phyloP scores from a whole-genome alignment of 139 green algal genomes.

The Nannochloris sp. region DNA sequence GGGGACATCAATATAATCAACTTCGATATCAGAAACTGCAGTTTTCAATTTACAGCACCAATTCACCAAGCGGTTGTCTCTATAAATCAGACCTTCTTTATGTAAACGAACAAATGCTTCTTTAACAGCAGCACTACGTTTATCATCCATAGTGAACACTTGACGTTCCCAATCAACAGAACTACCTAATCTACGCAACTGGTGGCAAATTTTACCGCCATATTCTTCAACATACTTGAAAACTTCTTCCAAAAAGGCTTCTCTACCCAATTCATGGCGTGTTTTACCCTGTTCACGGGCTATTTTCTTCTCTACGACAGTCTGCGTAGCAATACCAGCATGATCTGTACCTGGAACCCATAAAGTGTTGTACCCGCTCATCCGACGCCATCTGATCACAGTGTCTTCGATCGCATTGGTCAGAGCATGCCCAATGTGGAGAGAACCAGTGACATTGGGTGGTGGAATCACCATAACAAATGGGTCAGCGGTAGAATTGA shows the following conservation, averaged over 20 bases:
- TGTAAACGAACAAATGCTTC: conserved; percentile 74
- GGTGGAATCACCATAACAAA: conserved; percentile 98
- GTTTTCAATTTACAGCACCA: conserved; percentile 90
- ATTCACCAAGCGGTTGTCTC: conserved; percentile 97
- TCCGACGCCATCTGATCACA: conserved; percentile 78
- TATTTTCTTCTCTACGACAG: conserved; percentile 96
- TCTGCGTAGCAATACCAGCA: conserved; percentile 88
- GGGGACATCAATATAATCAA: conserved; percentile 91
- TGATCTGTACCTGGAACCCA: conserved; percentile 98
- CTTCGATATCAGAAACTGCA: conserved; percentile 96
- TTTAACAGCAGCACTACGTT: conserved; percentile 52
- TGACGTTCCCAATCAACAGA: conserved; percentile 85
- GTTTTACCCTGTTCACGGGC: conserved; percentile 64
- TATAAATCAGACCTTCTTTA: conserved; percentile 82
- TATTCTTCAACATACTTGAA: conserved; percentile 87
- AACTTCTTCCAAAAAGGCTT: conserved; percentile 84
- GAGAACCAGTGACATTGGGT: conserved; percentile 94
- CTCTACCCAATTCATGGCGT: conserved; percentile 91
- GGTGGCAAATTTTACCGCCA: conserved; percentile 73
- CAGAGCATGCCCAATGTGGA: conserved; percentile 96
- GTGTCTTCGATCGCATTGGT: conserved; percentile 31
- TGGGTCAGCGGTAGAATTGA: conserved; percentile 26
- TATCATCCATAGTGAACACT: conserved; percentile 95
- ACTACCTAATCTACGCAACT: conserved; percentile 84
- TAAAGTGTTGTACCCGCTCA: conserved; percentile 88